Base-by-base conservation (phyloP, 2,329 filamentous ascomycete genomes). In the Trichoderma sp. region DNA sequence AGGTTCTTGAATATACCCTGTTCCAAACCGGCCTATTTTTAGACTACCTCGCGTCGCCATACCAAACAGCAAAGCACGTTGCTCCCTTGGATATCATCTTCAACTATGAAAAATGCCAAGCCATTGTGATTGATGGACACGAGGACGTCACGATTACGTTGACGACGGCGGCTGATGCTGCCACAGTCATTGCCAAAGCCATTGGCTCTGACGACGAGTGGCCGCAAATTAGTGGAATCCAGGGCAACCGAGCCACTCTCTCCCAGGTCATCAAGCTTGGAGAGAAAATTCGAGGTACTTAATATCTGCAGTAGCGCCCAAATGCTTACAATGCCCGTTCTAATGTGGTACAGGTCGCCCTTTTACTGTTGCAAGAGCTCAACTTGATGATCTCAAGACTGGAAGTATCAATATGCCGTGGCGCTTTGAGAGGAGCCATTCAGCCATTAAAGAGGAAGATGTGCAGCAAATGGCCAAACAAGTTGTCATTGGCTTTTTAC, bases 1-100 rank as follows among this genome's bases (percentile, higher is more conserved):
- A 65, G 83, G 77, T 85, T 7, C 77, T 88, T 5, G 84, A 88
- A 70, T 88, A 88, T 74, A 82, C 78, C 7, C 76, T 86, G 0
- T 87, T 88, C 73, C 84, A 87, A 59, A 84, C 84, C 0, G 85
- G 84, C 1, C 71, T 86, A 8, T 86, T 87, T 72, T 71, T 84
- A 58, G 80, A 88, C 73, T 88, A 87, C 75, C 78, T 87, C 16
- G 83, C 82, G 1, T 81, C 78, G 65, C 86, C 86, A 0, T 73
- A 84, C 64, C 77, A 81, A 54, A 80, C 83, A 0, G 74, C 82
- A 7, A 83, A 81, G 37, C 75, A 84, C 28, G 73, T 88, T 3
- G 72, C 76, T 5, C 76, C 78, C 0, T 69, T 83, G 1, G 74
- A 82, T 6, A 78, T 71, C 3, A 65, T 77, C 8, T 74, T 83